Evolutionary conservation across 2,329 filamentous ascomycete species (phyloP), one percentile per base, ranked within the genome.

Genomic region (Cladosporium colombiae): DNA sequence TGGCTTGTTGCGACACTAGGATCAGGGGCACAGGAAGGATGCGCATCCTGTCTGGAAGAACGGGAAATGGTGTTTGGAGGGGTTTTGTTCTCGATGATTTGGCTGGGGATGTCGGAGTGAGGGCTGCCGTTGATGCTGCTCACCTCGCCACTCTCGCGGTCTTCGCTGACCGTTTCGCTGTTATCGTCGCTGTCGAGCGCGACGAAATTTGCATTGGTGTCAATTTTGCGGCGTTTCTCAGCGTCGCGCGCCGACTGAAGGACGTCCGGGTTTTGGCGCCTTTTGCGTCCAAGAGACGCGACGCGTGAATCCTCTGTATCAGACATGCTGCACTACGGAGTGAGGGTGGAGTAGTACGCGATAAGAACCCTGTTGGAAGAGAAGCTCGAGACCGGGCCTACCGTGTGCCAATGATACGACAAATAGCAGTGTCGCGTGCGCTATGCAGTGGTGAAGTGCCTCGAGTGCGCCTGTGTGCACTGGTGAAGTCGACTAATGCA

Each of bases 281-380:
- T 40, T 53, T 63, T 63, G 25, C 61, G 50, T 29, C 61, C 61
- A 55, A 63, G 61, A 13, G 61, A 63, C 23, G 61, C 61, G 50
- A 52, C 61, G 61, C 61, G 61, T 6, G 61, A 63, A 63, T 63
- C 61, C 61, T 63, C 61, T 55, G 61, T 63, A 56, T 63, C 61
- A 44, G 61, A 63, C 61, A 63, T 63, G 61, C 50, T 56, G 50
- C 60, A 29, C 37, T 44, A 29, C 35, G 27, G 35, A 37, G n/a
- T 27, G 55, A 23, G 33, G 29, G 21, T 33, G 55, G 29, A 40
- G 31, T 37, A 18, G 31, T n/a, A 27, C 11, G 55, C 33, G 56
- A 59, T 46, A 46, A 59, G 56, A 46, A 23, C 56, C 56, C 56
- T 46, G 23, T 21, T 23, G 56, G 25, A 13, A 40, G 23, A 6